A percentile compares a stretch with the other conserved stretches of the same genome.
These are phyloP conservation scores for Hibiscus tridactylites DNA, from an alignment of 345 rosid species.

Conservation along the genomic window DNA sequence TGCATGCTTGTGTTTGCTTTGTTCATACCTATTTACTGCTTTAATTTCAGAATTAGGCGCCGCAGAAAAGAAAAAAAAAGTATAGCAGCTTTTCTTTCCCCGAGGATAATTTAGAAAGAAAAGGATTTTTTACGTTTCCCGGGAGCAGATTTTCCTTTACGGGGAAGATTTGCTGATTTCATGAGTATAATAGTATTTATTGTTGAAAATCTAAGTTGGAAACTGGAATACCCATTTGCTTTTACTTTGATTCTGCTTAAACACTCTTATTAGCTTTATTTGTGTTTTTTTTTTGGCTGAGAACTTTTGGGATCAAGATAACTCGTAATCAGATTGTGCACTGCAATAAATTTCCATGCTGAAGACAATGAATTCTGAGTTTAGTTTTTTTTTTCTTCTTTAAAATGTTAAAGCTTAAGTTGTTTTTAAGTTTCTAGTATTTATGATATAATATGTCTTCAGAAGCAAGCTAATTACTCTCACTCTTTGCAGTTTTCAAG, in stretches of 20 bases:
- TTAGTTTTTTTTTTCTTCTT: background rate
- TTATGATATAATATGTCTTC: background rate
- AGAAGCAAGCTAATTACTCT: background rate
- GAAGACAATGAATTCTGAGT: background rate
- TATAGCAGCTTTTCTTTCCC: background rate
- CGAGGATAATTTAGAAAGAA: background rate
- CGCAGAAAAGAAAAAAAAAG: background rate
- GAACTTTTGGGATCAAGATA: background rate
- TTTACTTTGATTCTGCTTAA: background rate
- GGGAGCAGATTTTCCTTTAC: background rate
- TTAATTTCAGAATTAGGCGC: background rate
- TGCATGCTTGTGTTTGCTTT: constrained; percentile 3
- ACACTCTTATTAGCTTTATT: background rate
- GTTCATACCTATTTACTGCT: background rate
- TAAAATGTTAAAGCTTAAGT: background rate
- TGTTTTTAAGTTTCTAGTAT: background rate
- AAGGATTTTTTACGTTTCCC: background rate
- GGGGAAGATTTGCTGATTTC: background rate
- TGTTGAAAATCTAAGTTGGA: background rate
- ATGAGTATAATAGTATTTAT: background rate
- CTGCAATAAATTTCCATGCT: background rate
- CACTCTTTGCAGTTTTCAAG: constrained; percentile 25
- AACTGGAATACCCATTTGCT: background rate
- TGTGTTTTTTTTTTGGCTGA: background rate
- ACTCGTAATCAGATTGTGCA: background rate